A percentile compares a stretch with the other conserved stretches of the same genome.
phyloP scores from a whole-genome alignment of 148 eudicot genomes.

The Chenopodium album region DNA sequence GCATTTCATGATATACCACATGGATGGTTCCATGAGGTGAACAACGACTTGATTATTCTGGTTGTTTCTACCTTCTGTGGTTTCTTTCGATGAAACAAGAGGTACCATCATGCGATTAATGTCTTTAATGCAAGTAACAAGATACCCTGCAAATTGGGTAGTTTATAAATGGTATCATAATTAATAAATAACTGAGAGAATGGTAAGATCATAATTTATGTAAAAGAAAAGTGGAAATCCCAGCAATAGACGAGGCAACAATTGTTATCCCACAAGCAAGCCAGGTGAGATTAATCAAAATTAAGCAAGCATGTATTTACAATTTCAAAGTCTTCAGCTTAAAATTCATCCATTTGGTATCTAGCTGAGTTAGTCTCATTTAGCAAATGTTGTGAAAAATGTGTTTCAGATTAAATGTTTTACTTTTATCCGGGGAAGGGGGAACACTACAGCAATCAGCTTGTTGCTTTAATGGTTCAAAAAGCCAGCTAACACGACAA shows the following conservation, averaged over 20 bases:
- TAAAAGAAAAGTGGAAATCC: not conserved
- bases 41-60: conserved; percentile 39
- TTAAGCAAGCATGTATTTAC: not conserved
- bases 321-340: not conserved
- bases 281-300: not conserved
- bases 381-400: not conserved
- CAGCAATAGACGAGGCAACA: not conserved
- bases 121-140: conserved; percentile 56
- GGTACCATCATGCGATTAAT: conserved; percentile 40
- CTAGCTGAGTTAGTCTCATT: not conserved
- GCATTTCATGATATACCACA: conserved; percentile 57
- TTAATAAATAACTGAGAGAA: not conserved
- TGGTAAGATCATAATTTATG: not conserved
- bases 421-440: not conserved
- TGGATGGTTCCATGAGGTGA: conserved; percentile 65
- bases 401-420: not conserved
- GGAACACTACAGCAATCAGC: not conserved
- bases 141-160: conserved; percentile 44
- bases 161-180: not conserved
- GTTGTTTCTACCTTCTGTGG: conserved; percentile 18
- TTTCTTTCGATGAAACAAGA: conserved; percentile 37
- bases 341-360: not conserved
- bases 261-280: not conserved
- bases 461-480: not conserved
- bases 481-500: not conserved